Evolutionary conservation across 257 asterid genomes (phyloP), one percentile per base, ranked within the genome.

Genomic region (Leptodermis oblonga): DNA sequence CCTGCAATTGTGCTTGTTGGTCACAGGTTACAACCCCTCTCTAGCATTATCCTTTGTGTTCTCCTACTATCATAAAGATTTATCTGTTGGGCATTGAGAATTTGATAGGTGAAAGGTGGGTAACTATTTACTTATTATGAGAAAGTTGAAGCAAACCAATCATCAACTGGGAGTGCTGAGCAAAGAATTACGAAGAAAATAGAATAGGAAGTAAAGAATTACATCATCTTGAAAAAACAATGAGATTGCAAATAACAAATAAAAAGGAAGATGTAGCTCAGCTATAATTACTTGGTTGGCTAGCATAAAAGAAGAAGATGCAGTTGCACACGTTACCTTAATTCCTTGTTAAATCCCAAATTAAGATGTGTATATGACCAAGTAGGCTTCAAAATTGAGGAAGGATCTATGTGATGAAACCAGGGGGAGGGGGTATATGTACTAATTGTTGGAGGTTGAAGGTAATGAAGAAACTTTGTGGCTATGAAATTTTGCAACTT

Each of bases 1-100:
- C 97, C 99, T 66, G 97, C 99, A 58, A 79, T 94, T 80, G 93
- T 91, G 86, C 82, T 94, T 75, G 81, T 91, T 78, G 99, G 97
- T 67, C 99, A 94, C 92, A 94, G 97, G 99, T 94, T 69, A 48
- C 70, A 33, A n/a, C 70, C 71, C 43, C 76, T 74, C 67, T 79
- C 62, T 73, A 17, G 71, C 33, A 43, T 55, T 45, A 0, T 5
- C 12, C 15, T 11, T 72, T 4, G 20, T 37, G 33, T 61, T 54
- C 58, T 70, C 9, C 37, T 41, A 12, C 46, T 54, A 63, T 51
- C 14, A 56, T 11, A 42, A 26, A 55, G 69, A 46, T 25, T 45
- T 45, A 37, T 43, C 25, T 59, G n/a, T 20, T 10, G 5, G 28
- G 31, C 18, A 3, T 18, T 31, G 58, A 17, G 45, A 62, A 51